Base-by-base conservation (phyloP, 1,284 basidiomycete species). In the Grifola frondosa region DNA sequence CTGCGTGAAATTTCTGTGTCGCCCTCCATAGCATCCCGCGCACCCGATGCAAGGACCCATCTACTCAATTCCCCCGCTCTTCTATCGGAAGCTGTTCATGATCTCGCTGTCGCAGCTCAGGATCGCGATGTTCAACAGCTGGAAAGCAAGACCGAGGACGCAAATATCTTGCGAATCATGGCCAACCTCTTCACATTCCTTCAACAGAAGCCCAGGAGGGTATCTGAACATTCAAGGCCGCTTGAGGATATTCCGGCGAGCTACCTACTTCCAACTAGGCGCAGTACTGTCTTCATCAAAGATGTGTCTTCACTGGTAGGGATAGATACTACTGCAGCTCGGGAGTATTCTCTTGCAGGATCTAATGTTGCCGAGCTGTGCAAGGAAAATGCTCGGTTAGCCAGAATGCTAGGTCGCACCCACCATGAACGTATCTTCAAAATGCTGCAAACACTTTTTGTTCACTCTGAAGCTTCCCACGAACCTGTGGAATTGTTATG, bases 371-470 rank as follows among this genome's bases (percentile, higher is more conserved):
- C 69, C 11, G 70, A 71, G 8, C 56, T 81, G 3, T 88, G 81
- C 61, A 71, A 67, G 40, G 66, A 57, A 42, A 92, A 91, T 57
- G 78, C 81, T 0, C 63, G 61, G 13, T 67, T 81, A 15, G 85
- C 90, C 5, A 72, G 70, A 46, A 63, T 74, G 24, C 69, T 77
- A 54, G 78, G 81, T 11, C 71, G 88, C 38, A 74, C 75, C 54
- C 80, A 87, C 51, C 87, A 92, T 58, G 81, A 86, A 51, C 70
- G 88, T 41, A 69, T 88, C n/a, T 91, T 91, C 65, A 74, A 66
- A 40, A 78, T 75, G 8, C 62, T 94, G 16, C 64, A 70, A 26
- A 71, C 91, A 5, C 72, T 30, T n/a, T n/a, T n/a, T n/a, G n/a
- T n/a, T n/a, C n/a, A n/a, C n/a, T n/a, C n/a, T n/a, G n/a, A n/a